A percentile compares a stretch with the other conserved stretches of the same genome.
Evolutionary conservation across 805 yeast genomes (phyloP).

Genomic region (Spencermartinsiella europaea): DNA sequence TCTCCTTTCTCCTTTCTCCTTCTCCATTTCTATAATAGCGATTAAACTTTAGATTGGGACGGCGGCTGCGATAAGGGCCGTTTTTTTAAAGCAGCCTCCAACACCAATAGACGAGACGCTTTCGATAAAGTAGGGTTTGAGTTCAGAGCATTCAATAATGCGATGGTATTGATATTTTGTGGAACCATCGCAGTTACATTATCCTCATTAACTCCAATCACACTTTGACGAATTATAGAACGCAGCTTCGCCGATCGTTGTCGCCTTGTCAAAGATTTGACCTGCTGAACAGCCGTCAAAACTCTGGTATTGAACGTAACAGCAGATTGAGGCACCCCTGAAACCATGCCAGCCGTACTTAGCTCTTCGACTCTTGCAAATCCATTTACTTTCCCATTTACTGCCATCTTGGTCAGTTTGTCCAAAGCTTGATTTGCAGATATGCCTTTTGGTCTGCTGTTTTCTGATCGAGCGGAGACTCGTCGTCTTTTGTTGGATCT

Average conservation of each 20-base stretch:
- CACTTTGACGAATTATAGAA: neutral
- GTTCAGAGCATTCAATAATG: slow-evolving; percentile 4
- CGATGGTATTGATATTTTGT: neutral
- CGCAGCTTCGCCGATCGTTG: neutral
- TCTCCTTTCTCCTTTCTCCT: no score
- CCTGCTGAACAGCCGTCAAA: neutral
- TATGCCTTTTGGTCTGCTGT: no score
- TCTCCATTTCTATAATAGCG: no score
- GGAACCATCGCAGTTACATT: neutral
- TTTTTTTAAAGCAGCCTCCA: slow-evolving; percentile 3
- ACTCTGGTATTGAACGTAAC: neutral
- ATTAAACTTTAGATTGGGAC: no score
- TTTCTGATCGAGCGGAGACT: no score
- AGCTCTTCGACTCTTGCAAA: neutral
- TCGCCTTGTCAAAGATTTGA: neutral
- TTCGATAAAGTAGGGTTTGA: neutral
- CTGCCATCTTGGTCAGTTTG: neutral
- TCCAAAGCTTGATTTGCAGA: neutral
- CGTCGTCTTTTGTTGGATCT: no score
- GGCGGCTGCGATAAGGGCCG: slow-evolving; percentile 2
- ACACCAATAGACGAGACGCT: neutral
- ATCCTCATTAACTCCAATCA: neutral
- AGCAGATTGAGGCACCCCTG: neutral
- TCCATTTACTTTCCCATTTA: neutral
- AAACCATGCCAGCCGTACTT: neutral